Evolutionary conservation across 345 rosid genomes (phyloP), one percentile per base, ranked within the genome.

Genomic region (Microcos paniculata): DNA sequence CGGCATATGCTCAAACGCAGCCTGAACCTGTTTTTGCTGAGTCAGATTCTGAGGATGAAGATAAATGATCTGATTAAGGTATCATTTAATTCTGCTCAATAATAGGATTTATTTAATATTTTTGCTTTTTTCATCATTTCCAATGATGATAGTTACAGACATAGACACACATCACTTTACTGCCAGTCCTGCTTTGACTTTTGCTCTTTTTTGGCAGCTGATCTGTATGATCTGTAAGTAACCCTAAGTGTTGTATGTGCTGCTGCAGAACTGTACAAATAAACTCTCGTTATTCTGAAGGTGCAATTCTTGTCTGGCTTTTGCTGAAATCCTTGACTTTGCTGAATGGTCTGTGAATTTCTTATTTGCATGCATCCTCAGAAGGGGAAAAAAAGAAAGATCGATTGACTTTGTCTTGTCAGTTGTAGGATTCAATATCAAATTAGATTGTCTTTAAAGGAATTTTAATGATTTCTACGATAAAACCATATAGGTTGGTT

Each of bases 1-100:
- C 97, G 69, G 99, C 99, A 63, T 96, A 96, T 77, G 87, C 91
- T n/a, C 76, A 90, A 71, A 92, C 98, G 23, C 99, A 93, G 79
- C 99, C 99, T 42, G 83, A 90, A 69, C 79, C 99, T 58, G 90
- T 96, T 65, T 96, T 96, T 71, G 92, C 90, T 14, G 80, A 92
- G 84, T 86, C 94, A 6, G 99, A 96, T 70, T 91, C 94, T 14
- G 98, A 96, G 63, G 92, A 89, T 65, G 92, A 96, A 65, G 96
- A 88, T 31, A 89, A 88, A 76, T 88, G 78, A 86, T 81, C 52
- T 24, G 42, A 52, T 65, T 42, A 10, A 35, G 45, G 64, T 66
- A 14, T 1, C 14, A 9, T 57, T 46, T 18, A 58, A 9, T 59
- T 58, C 56, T 61, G 7, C 28, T n/a, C 0, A n/a, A 49, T 51